Evolutionary conservation across 768 basidiomycete genomes (phyloP).

Genomic region (Mycena leptocephala): DNA sequence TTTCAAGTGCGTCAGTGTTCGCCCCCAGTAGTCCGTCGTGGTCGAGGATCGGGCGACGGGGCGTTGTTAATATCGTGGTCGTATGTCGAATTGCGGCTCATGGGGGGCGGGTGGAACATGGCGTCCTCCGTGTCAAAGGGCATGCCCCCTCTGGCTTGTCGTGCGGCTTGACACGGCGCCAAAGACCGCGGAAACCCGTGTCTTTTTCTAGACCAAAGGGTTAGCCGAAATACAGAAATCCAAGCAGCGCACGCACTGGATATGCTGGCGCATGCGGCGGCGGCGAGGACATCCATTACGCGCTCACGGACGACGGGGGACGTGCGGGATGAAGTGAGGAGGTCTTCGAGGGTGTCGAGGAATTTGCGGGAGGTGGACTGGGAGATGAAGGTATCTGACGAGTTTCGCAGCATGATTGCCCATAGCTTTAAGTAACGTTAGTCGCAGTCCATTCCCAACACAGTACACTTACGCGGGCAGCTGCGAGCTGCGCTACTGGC

Average conservation of each 20-base stretch:
- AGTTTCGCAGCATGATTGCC: slow-evolving; percentile 92
- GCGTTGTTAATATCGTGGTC: neutral
- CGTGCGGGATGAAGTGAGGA: slow-evolving; percentile 73
- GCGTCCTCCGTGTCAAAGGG: slow-evolving; percentile 86
- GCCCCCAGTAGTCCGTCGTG: too few relatives aligned
- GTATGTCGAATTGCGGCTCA: neutral
- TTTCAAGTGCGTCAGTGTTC: too few relatives aligned
- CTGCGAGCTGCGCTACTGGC: slow-evolving; percentile 82
- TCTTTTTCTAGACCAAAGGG: slow-evolving; percentile 41
- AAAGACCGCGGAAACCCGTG: slow-evolving; percentile 79
- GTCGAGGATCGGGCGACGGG: neutral
- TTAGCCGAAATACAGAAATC: neutral
- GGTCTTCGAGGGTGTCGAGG: slow-evolving; percentile 82
- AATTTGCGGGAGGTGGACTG: slow-evolving; percentile 85
- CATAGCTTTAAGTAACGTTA: slow-evolving; percentile 69
- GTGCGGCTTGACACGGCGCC: slow-evolving; percentile 84
- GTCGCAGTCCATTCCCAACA: neutral
- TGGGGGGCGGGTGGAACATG: slow-evolving; percentile 75
- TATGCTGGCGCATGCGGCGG: slow-evolving; percentile 81
- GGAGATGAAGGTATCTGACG: slow-evolving; percentile 76
- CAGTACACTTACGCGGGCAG: slow-evolving; percentile 73
- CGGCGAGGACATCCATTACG: slow-evolving; percentile 84
- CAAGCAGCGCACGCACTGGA: slow-evolving; percentile 53
- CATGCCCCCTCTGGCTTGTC: slow-evolving; percentile 88
- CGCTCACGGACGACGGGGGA: slow-evolving; percentile 87